Conservation (phyloP, 345 rosid genomes). For the Syzygium aqueum region DNA sequence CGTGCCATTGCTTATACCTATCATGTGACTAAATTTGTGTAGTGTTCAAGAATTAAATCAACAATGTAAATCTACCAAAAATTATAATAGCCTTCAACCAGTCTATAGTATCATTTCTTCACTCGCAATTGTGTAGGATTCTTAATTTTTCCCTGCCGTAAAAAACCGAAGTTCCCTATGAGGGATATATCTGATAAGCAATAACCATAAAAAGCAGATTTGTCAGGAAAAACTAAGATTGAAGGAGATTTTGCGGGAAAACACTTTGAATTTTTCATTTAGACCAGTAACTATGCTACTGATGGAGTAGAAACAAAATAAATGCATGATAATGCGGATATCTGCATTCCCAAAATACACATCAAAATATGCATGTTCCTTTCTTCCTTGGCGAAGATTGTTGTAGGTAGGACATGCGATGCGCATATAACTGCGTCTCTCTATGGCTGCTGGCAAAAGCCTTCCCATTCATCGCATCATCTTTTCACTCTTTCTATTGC, state of each 20-base stretch:
- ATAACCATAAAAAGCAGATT: not conserved
- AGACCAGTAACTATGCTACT: too few relatives aligned
- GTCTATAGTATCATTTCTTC: not conserved
- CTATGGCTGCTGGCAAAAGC: too few relatives aligned
- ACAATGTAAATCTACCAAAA: not conserved
- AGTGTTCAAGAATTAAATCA: not conserved
- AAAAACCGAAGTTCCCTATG: not conserved
- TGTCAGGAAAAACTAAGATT: fast-evolving
- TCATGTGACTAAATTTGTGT: not conserved
- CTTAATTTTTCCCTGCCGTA: not conserved
- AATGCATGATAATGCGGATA: not conserved
- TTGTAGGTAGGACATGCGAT: too few relatives aligned
- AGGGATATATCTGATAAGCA: not conserved
- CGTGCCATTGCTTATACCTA: not conserved
- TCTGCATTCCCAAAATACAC: too few relatives aligned
- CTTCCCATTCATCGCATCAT: too few relatives aligned
- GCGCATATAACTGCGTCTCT: too few relatives aligned
- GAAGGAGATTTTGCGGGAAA: not conserved
- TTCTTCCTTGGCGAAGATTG: too few relatives aligned
- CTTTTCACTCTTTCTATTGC: too few relatives aligned
- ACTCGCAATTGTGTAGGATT: not conserved
- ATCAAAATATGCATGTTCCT: too few relatives aligned
- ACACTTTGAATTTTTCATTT: too few relatives aligned
- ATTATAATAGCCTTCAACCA: not conserved
- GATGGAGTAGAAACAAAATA: not conserved